Base-by-base conservation (phyloP, 1,139 yeast species). In the Blastobotrys capitulatus region DNA sequence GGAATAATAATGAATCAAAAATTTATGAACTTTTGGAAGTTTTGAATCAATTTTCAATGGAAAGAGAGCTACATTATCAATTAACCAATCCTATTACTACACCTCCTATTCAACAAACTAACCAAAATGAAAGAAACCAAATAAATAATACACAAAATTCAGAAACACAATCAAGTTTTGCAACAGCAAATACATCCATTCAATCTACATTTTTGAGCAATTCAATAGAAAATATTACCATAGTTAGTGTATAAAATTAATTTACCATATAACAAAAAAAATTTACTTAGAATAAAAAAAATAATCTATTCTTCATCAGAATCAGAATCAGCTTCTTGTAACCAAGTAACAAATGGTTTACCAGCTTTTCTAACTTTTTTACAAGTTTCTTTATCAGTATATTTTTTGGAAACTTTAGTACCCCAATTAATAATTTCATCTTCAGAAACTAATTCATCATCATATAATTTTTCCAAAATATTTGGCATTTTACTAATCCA, bases 331-430 rank as follows among this genome's bases (percentile, higher is more conserved):
- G 98, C 97, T 69, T 86, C 92, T 65, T 88, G 83, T 59, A 92
- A 79, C 98, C 98, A 92, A 61, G 85, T 82, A 57, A 92, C 74
- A 72, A 92, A 92, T 38, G 97, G 96, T 72, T 88, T 89, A 54
- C 97, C 97, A 44, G 96, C 95, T 71, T 83, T 87, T 71, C 97
- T 86, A 49, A 92, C 96, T 77, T 88, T 90, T 74, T 90, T 90
- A 48, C 95, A 85, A 42, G 82, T 77, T 47, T 89, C 96, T 74
- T 90, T 92, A 55, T 95, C 87, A 53, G 90, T 97, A 62, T 85
- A 92, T 71, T 89, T 90, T 75, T 89, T 89, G 47, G 96, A 86
- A 44, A 88, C 89, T 70, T 88, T 89, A 50, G 92, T 78, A 59
- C 97, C 97, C 90, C 96, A 92, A 48, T 78, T 77, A 63, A 78